A percentile compares a stretch with the other conserved stretches of the same genome.
Conservation (phyloP, 1,139 yeast species). For the Kodamaea sp. region DNA sequence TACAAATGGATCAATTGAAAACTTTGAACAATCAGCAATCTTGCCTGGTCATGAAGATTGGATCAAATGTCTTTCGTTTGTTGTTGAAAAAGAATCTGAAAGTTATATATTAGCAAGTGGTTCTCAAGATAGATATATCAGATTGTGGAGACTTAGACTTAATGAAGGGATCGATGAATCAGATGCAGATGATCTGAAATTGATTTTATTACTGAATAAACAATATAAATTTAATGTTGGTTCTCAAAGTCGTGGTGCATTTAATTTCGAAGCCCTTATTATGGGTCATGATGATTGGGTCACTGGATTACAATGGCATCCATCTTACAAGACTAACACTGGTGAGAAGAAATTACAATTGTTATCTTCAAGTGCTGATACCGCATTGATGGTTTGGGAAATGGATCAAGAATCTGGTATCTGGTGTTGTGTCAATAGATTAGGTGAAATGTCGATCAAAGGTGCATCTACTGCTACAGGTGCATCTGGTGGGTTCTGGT, state of each 20-base stretch:
- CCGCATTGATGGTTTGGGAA: slow-evolving; percentile 94
- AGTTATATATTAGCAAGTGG: slow-evolving; percentile 73
- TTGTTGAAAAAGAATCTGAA: slow-evolving; percentile 44
- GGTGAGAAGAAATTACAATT: slow-evolving; percentile 46
- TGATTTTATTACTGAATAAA: slow-evolving; percentile 59
- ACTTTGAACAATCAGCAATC: slow-evolving; percentile 43
- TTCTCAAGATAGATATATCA: slow-evolving; percentile 83
- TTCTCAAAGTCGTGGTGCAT: slow-evolving; percentile 39
- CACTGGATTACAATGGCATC: slow-evolving; percentile 80
- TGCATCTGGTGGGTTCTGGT: slow-evolving; percentile 96
- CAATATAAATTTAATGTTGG: slow-evolving; percentile 54
- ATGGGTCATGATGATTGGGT: slow-evolving; percentile 99
- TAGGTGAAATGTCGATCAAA: slow-evolving; percentile 90
- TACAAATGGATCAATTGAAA: slow-evolving; percentile 13
- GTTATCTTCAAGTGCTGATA: slow-evolving; percentile 87
- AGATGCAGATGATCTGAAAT: slow-evolving; percentile 52
- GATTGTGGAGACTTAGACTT: slow-evolving; percentile 73
- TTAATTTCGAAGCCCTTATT: slow-evolving; percentile 85
- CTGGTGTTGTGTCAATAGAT: slow-evolving; percentile 77
- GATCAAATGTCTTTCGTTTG: slow-evolving; percentile 72
- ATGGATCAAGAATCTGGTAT: slow-evolving; percentile 85
- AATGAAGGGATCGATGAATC: slow-evolving; percentile 56
- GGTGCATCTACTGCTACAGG: slow-evolving; percentile 99
- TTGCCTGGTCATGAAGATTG: slow-evolving; percentile 92
- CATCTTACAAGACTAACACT: slow-evolving; percentile 18